Percentiles rank a stretch among this genome's conserved stretches.
phyloP scores from a whole-genome alignment of 257 asterid genomes.

The Capsicum chinense region DNA sequence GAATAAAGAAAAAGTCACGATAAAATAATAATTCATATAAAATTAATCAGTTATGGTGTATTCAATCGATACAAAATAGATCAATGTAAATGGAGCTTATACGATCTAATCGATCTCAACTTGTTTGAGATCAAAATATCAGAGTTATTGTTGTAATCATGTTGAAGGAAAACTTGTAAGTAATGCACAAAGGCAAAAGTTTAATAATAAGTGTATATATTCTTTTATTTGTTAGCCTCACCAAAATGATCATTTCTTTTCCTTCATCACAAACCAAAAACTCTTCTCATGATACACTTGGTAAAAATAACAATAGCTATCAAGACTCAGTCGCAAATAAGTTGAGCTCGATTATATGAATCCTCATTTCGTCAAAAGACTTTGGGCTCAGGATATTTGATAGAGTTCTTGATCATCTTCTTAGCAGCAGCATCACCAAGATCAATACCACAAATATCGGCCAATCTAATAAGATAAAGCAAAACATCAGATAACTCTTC shows the following conservation, averaged over 20 bases:
- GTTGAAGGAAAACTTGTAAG: neutral
- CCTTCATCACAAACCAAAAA: constrained; percentile 1
- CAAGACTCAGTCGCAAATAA: neutral
- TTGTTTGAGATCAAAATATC: too few relatives aligned
- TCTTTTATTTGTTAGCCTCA: neutral
- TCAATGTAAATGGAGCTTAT: neutral
- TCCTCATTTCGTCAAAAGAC: neutral
- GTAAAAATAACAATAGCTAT: neutral
- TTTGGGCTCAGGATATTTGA: constrained; percentile 49
- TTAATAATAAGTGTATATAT: neutral
- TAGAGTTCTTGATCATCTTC: constrained; percentile 53
- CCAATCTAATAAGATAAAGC: constrained; percentile 57
- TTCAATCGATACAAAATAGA: neutral
- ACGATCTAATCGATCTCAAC: neutral
- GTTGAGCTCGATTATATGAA: neutral
- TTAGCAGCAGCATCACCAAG: constrained; percentile 53
- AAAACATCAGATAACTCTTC: constrained; percentile 70
- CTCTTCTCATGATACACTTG: neutral
- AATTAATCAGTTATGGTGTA: neutral
- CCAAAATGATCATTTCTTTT: neutral
- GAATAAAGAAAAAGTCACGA: neutral
- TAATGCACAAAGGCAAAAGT: neutral
- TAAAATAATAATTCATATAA: too few relatives aligned
- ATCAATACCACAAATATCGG: constrained; percentile 70
- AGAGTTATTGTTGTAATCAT: neutral